phyloP scores from a whole-genome alignment of 2,329 filamentous ascomycete genomes.

The Penicillium sp. region DNA sequence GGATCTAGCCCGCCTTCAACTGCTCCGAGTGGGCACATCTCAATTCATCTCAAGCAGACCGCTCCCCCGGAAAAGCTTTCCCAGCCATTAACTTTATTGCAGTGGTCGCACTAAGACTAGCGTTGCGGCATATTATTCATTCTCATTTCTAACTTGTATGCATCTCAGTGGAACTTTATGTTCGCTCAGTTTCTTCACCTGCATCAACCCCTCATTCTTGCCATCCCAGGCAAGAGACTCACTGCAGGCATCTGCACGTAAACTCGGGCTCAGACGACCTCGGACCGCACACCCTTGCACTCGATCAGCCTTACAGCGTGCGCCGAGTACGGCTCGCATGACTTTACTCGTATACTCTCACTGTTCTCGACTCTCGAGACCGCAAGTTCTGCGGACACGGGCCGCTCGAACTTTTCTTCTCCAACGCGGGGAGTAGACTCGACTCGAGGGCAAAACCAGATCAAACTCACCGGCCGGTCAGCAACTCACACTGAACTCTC shows the following conservation, averaged over 20 bases:
- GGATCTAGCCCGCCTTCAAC: neutral
- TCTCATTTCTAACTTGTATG: constrained; percentile 10
- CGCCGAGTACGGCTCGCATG: neutral
- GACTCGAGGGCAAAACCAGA: neutral
- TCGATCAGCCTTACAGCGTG: neutral
- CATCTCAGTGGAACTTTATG: neutral
- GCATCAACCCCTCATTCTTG: constrained; percentile 5
- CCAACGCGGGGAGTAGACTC: neutral
- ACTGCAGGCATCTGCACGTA: neutral
- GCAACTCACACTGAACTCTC: neutral
- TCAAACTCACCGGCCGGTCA: neutral
- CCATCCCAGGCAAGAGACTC: neutral
- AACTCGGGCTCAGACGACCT: neutral
- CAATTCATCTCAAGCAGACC: neutral
- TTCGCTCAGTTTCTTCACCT: constrained; percentile 1
- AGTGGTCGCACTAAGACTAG: neutral
- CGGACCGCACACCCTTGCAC: neutral
- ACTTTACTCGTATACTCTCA: neutral
- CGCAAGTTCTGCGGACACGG: neutral
- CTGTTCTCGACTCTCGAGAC: neutral
- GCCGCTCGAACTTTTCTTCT: neutral
- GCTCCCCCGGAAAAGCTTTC: constrained; percentile 1
- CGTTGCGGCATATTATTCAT: constrained; percentile 10
- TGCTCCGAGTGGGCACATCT: neutral
- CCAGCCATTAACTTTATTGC: neutral